Evolutionary conservation across 2,329 filamentous ascomycete species (phyloP), one percentile per base, ranked within the genome.

Genomic region (Aspergillus felis): DNA sequence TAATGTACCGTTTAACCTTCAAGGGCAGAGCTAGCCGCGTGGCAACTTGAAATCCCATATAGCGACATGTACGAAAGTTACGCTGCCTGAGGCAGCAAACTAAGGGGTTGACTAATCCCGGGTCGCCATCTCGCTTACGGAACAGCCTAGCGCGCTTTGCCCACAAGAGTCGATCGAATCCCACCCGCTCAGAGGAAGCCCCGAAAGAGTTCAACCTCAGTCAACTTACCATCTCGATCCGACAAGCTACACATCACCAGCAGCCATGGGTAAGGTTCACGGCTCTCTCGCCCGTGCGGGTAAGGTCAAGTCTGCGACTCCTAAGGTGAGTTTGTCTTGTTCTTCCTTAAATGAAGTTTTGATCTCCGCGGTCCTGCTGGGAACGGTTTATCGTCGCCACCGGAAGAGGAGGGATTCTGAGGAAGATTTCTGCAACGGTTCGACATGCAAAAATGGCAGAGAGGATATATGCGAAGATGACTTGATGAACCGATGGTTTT

Each of bases 211-310:
- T 24, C 44, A 47, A 53, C 50, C 58, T 54, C 57, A 55, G 56
- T 58, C 61, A 61, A 61, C 59, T 60, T 57, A 61, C 57, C 63
- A 60, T 61, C 54, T 62, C 58, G 51, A 63, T 54, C 55, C 60
- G 58, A 61, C 63, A 63, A 62, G 56, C 58, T 59, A 62, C 50
- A 57, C 67, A 72, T 66, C 68, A 77, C 72, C 75, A 79, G 77
- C 81, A 81, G 89, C 79, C 80, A 92, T 93, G 90, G 90, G 90
- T 84, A 93, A 93, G 84, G 90, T 93, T 81, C 90, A 93, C 88
- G 90, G 90, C 80, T 94, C 90, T 78, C 89, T 94, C 81, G 90
- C 90, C 80, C 90, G 91, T 91, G 91, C 90, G 83, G 91, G 91
- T 84, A 96, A 96, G 87, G 92, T 96, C 87, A 95, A 96, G 89